These are phyloP conservation scores for Fragaria iinumae DNA, from an alignment of 306 rosid genomes.

Conservation along the genomic window DNA sequence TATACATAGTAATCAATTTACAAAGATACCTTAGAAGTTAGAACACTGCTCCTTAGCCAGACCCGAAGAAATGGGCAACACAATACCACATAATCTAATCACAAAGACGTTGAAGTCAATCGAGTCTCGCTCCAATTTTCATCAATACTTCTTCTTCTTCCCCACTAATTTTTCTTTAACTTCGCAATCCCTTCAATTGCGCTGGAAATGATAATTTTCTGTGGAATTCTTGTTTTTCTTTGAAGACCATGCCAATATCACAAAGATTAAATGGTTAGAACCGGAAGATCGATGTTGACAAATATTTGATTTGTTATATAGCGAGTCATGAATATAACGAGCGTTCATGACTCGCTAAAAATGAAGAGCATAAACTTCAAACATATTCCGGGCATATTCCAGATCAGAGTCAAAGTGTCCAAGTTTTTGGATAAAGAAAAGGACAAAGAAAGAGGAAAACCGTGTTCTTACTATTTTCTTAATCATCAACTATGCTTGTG, in stretches of 20 bases:
- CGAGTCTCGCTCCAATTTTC: background rate
- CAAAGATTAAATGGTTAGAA: background rate
- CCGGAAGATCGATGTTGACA: background rate
- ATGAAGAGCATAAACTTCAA: background rate
- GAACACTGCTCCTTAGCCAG: background rate
- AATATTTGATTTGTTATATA: background rate
- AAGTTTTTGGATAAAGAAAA: background rate
- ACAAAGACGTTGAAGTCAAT: background rate
- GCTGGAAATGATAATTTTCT: background rate
- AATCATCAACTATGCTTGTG: background rate
- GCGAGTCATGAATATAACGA: no score
- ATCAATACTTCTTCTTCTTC: background rate
- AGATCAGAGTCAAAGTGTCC: background rate
- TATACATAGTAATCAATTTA: background rate
- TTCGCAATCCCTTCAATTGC: conserved; percentile 2
- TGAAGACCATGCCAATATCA: background rate
- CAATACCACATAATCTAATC: background rate
- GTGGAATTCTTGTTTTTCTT: background rate
- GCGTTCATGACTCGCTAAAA: background rate
- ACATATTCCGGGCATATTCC: conserved; percentile 12
- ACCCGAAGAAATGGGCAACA: background rate
- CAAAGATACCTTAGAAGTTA: background rate
- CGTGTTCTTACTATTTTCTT: background rate
- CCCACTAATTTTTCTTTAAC: background rate
- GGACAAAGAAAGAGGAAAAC: background rate